These are phyloP conservation scores for Kregervanrija delftensis DNA, from an alignment of 805 yeast species.

Conservation along the genomic window DNA sequence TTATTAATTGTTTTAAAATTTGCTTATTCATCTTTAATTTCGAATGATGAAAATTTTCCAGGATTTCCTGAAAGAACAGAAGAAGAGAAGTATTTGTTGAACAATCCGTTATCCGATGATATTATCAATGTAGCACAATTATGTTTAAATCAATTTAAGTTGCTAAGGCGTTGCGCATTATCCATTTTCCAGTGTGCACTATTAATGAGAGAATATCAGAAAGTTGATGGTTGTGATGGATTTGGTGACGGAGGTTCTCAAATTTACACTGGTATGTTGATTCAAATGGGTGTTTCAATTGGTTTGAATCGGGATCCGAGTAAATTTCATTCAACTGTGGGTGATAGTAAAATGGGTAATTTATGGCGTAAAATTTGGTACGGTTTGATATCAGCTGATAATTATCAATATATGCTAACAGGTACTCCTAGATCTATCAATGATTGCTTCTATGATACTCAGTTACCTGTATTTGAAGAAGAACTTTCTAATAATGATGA, in stretches of 20 bases:
- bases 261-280: constrained; percentile 45
- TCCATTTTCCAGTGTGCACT: constrained; percentile 49
- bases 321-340: constrained; percentile 27
- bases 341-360: constrained; percentile 27
- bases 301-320: constrained; percentile 68
- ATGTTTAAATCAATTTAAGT: constrained; percentile 49
- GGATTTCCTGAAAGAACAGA: constrained; percentile 22
- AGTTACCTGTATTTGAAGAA: constrained; percentile 35
- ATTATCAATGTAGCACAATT: constrained; percentile 43
- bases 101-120: constrained; percentile 39
- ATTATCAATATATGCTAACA: constrained; percentile 35
- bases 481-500: constrained; percentile 31
- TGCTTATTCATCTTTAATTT: constrained; percentile 34
- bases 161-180: constrained; percentile 41
- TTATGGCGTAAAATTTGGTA: constrained; percentile 58
- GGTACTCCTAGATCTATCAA: constrained; percentile 41
- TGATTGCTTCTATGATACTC: constrained; percentile 42
- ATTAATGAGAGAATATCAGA: constrained; percentile 43
- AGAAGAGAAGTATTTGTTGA: constrained; percentile 28
- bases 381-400: constrained; percentile 39
- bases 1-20: constrained; percentile 39
- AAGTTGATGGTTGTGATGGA: constrained; percentile 42
- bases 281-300: constrained; percentile 61
- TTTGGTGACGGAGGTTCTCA: constrained; percentile 54
- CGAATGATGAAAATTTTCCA: constrained; percentile 20